Evolutionary conservation across 352 stramenopile genomes (phyloP), one percentile per base, ranked within the genome.

Genomic region (Pythium oligandrum): DNA sequence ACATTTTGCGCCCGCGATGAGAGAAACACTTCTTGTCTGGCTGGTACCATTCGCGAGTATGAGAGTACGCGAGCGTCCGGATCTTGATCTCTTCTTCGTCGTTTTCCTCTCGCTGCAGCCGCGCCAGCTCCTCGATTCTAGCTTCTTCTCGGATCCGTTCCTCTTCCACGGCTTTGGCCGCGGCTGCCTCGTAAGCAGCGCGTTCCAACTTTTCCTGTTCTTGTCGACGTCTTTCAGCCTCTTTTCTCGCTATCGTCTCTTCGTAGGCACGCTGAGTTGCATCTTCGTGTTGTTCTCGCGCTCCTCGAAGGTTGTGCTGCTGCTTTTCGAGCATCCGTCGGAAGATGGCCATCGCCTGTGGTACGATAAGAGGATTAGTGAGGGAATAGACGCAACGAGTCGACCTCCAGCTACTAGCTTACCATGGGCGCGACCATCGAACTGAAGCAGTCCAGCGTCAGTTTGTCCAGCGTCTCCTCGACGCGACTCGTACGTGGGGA

Each of bases 21-120:
- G 67, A 71, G 44, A 83, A 86, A 31, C 71, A 85, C 43, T 79
- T 78, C 36, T 83, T 86, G 52, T 86, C 71, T 11, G 72, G 75
- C 48, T 86, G 75, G 51, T 71, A 73, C 75, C 75, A 86, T 55
- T 83, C 75, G 7, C 75, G 67, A 6, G 62, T 71, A 53, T 86
- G 75, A 0, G 75, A 70, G 53, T 86, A 86, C 37, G 75, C 71
- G 7, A 86, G 61, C 3, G 71, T 83, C 32, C 70, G 63, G 49
- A 86, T 83, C 53, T 77, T 78, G 40, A 78, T 65, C 30, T 86
- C 75, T 43, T 83, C 72, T 53, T 73, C 70, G 31, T 86, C 72
- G 44, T 78, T 76, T 40, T 80, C 74, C 32, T 75, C 71, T 6
- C 66, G 44, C 42, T 79, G 69, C 51, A 70, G 62, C 43, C 75